Evolutionary conservation across 148 eudicot genomes (phyloP), one percentile per base, ranked within the genome.

Genomic region (Nyssa sinensis): DNA sequence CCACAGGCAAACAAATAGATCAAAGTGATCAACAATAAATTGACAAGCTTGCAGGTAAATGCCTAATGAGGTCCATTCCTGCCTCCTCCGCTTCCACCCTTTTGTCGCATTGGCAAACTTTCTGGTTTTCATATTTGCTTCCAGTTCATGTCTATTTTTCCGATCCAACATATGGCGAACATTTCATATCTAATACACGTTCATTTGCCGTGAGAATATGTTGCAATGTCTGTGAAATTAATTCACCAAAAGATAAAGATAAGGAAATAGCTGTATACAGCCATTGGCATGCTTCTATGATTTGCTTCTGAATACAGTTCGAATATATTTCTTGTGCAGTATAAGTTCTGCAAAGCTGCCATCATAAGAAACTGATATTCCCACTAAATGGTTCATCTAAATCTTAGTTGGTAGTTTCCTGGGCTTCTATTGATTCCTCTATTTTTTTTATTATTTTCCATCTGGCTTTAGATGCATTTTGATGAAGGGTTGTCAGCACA

Each of bases 401-500:
- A 57, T 1, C 14, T 21, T 24, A 30, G 60, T 66, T 71, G 28
- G 1, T n/a, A 10, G 25, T 53, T 30, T 14, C 34, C 17, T 62
- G 16, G n/a, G 62, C 66, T 32, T 63, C 2, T 9, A 29, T 28
- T 62, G 23, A 21, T 61, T 75, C 41, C 41, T 47, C 17, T n/a
- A 3, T 55, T 44, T 44, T 12, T 65, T 41, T 59, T 7, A 41
- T 75, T 60, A 39, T 41, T 47, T 74, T 76, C 47, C 53, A 67
- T 81, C 74, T 81, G 61, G 71, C 57, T 73, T 72, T 80, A 94
- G 97, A 80, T 86, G 78, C 99, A 95, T 86, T 95, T 95, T 88
- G 97, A 90, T 79, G 97, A 95, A 81, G 99, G 91, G 21, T 73
- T 95, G 80, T 86, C 94, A 44, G 97, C 90, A 55, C 86, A 96